These are phyloP conservation scores for Schwanniomyces vanrijiae DNA, from an alignment of 805 yeast species.

Conservation along the genomic window DNA sequence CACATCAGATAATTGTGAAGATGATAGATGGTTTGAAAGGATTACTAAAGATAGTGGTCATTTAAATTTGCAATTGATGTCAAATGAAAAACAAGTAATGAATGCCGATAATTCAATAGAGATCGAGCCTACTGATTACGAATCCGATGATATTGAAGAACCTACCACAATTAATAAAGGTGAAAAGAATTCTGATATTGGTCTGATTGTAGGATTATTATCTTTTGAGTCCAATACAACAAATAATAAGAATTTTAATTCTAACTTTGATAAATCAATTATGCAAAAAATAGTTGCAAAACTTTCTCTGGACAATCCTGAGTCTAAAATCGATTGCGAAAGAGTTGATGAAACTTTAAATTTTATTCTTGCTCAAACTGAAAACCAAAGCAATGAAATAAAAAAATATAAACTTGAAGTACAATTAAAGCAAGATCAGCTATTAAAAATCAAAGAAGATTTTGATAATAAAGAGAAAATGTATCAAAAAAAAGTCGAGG, in stretches of 20 bases:
- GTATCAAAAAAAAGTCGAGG: not conserved
- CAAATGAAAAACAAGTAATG: not conserved
- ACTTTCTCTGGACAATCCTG: not conserved
- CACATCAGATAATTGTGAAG: not conserved
- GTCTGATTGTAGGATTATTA: not conserved
- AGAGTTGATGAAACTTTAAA: not conserved
- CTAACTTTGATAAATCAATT: not conserved
- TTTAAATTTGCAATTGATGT: not conserved
- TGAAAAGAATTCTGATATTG: not conserved
- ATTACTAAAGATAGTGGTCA: conserved; percentile 1
- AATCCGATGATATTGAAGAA: not conserved
- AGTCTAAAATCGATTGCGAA: not conserved
- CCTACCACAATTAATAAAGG: not conserved
- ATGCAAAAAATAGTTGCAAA: not conserved
- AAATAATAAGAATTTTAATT: not conserved
- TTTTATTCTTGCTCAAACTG: not conserved
- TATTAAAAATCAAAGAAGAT: not conserved
- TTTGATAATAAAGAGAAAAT: not conserved
- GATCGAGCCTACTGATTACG: not conserved
- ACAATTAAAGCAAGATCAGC: not conserved
- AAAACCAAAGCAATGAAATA: not conserved
- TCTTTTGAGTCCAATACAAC: not conserved
- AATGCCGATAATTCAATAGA: not conserved
- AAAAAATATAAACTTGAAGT: not conserved
- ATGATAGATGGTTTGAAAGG: conserved; percentile 2